Evolutionary conservation across 2,329 filamentous ascomycete species (phyloP).

Genomic region (Neofusicoccum parvum): DNA sequence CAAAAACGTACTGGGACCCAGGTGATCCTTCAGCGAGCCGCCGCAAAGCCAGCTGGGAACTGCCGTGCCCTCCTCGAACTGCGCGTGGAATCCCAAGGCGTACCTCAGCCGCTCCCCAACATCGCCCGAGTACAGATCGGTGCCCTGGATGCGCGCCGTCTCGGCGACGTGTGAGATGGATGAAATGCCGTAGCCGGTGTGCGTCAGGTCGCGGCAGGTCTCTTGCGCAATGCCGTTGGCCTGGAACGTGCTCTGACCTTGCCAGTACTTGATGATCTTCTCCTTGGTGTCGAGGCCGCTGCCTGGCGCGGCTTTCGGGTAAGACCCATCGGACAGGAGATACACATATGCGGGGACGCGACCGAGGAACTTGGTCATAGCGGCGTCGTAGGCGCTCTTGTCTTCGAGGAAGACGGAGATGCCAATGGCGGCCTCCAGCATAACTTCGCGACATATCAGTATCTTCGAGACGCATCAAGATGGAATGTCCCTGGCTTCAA

Average conservation of each 20-base stretch:
- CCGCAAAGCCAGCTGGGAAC: neutral
- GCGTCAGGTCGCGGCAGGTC: neutral
- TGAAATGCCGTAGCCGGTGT: neutral
- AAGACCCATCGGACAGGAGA: neutral
- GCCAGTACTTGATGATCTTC: neutral
- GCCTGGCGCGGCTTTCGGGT: neutral
- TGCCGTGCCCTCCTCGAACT: neutral
- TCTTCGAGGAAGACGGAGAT: neutral
- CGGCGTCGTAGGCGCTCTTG: neutral
- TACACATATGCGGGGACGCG: neutral
- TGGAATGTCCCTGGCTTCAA: neutral
- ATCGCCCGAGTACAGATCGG: neutral
- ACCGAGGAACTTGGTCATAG: neutral
- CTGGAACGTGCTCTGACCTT: neutral
- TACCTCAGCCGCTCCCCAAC: neutral
- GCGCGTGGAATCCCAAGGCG: neutral
- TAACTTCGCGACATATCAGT: neutral
- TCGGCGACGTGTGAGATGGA: neutral
- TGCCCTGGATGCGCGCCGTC: neutral
- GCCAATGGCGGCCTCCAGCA: neutral
- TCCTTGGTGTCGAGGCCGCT: neutral
- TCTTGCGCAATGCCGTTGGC: conserved; percentile 1
- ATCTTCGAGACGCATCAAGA: neutral
- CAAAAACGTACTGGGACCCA: neutral
- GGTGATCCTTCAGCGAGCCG: neutral